Evolutionary conservation across 257 asterid genomes (phyloP), one percentile per base, ranked within the genome.

Genomic region (Penstemon davidsonii): DNA sequence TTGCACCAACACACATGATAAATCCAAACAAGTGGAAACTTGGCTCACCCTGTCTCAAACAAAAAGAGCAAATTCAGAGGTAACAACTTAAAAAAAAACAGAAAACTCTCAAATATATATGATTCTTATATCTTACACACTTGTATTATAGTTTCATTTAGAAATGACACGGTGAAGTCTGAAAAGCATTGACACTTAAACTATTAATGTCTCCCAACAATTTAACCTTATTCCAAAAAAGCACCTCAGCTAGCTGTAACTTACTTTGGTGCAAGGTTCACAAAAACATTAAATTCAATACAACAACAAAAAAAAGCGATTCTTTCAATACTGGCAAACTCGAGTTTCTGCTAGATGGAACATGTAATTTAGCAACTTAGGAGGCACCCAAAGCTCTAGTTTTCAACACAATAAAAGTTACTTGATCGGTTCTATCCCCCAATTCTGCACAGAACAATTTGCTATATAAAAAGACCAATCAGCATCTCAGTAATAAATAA

Each of bases 1-100:
- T 84, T 60, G 90, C 90, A 57, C 81, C 90, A 36, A 84, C 53
- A 44, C 90, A 84, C 72, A 85, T 79, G 47, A 85, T 69, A 73
- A 85, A 85, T 45, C 90, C 90, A 76, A 85, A 85, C 52, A 85
- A 76, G 73, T 85, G 87, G 78, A 85, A 85, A 73, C 88, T 85
- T 25, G 90, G 90, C 60, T 82, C 90, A 51, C 90, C 83, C 90
- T 85, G 67, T 33, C 61, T 51, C 19, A 67, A 63, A 40, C 66
- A 70, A 70, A 60, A 38, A 12, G 4, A 44, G 43, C 18, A 5
- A 25, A 53, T 10, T 25, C 44, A 63, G 50, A 53, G 15, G 11
- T 25, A 18, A 25, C 33, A 59, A 39, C 51, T 65, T 19, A n/a
- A 49, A 42, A 39, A 50, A 52, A 5, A 6, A 5, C 36, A 10